A percentile compares a stretch with the other conserved stretches of the same genome.
phyloP scores from a whole-genome alignment of 306 rosid species.

The Argentina anserina region DNA sequence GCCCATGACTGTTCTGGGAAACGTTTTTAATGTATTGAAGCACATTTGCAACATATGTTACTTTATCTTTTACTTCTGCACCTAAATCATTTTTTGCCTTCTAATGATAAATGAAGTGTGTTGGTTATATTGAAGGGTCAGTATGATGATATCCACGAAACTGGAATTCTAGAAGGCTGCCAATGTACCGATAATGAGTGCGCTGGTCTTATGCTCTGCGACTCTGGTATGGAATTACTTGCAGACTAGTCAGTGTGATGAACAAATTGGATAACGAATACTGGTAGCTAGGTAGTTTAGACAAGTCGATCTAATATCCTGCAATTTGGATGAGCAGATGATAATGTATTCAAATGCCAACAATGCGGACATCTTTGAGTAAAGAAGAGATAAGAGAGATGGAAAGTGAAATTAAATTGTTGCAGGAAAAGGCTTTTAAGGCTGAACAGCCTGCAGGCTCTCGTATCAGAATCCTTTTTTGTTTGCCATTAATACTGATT shows the following conservation, averaged over 20 bases:
- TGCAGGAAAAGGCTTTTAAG: conserved; percentile 49
- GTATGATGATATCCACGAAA: too few species aligned
- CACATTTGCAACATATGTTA: background rate
- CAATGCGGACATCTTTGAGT: conserved; percentile 60
- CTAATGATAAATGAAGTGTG: conserved; percentile 27
- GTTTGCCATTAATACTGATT: too few species aligned
- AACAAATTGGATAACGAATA: background rate
- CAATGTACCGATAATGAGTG: conserved; percentile 67
- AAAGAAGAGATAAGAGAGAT: conserved; percentile 59
- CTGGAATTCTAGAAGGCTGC: too few species aligned
- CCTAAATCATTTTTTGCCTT: conserved; percentile 2
- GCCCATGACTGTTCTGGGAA: background rate
- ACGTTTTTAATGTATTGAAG: background rate
- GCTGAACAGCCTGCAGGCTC: conserved; percentile 21
- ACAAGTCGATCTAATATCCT: background rate
- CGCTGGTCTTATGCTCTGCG: conserved; percentile 70
- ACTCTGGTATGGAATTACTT: conserved; percentile 46
- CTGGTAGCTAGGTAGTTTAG: background rate
- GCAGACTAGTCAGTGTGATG: background rate
- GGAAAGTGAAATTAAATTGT: conserved; percentile 53
- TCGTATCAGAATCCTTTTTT: conserved; percentile 69
- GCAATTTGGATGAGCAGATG: conserved; percentile 45
- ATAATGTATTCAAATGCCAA: conserved; percentile 68
- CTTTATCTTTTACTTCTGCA: conserved; percentile 11
- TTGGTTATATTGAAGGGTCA: conserved; percentile 63